Evolutionary conservation across 495 filamentous ascomycete species (phyloP).

Genomic region (Penicillium coprophilum): DNA sequence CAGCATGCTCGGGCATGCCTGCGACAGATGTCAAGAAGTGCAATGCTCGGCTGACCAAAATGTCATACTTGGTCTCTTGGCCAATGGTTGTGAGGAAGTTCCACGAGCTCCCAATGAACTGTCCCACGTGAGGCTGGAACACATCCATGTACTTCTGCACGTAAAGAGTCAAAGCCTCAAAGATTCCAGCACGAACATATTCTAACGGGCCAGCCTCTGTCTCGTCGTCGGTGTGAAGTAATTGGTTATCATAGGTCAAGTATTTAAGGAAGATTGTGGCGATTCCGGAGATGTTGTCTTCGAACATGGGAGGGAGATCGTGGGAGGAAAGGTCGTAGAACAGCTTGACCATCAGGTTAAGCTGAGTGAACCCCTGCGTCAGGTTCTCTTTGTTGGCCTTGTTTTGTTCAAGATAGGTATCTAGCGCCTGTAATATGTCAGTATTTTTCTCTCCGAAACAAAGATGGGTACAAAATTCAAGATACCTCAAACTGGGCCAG

Average conservation of each 20-base stretch:
- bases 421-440: conserved; percentile 58
- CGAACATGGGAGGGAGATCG: conserved; percentile 90
- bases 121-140: conserved; percentile 71
- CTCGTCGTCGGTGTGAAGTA: conserved; percentile 80
- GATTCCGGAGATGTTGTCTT: conserved; percentile 75
- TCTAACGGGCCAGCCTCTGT: conserved; percentile 82
- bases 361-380: conserved; percentile 71
- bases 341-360: conserved; percentile 84
- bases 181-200: conserved; percentile 85
- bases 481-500: conserved; percentile 70
- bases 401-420: conserved; percentile 73
- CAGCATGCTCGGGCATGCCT: conserved; percentile 69
- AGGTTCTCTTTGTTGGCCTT: conserved; percentile 70
- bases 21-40: conserved; percentile 92
- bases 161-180: conserved; percentile 81
- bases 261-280: conserved; percentile 86
- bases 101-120: conserved; percentile 89
- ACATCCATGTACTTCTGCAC: conserved; percentile 92
- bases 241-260: conserved; percentile 79
- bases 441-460: conserved; percentile 3
- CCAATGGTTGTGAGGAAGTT: conserved; percentile 82
- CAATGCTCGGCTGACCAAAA: conserved; percentile 89
- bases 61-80: conserved; percentile 87
- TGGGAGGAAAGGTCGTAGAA: conserved; percentile 96
- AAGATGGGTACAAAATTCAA: conserved; percentile 11